Base-by-base conservation (phyloP, 2,329 filamentous ascomycete genomes). In the Hypoxylon sp. region DNA sequence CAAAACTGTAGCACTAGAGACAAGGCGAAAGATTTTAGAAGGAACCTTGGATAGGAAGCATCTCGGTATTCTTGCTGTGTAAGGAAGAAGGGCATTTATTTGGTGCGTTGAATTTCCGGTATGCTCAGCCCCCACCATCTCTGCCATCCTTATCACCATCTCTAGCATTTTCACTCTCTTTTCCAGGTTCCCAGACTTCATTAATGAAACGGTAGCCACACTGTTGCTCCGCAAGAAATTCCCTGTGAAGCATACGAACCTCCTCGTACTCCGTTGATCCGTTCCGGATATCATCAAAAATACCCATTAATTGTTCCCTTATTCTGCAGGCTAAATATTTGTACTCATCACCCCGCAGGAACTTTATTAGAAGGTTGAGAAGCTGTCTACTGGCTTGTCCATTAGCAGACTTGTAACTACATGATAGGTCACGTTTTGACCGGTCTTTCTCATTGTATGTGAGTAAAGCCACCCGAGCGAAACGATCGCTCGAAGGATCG, bases 151-250 rank as follows among this genome's bases (percentile, higher is more conserved):
- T 37, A n/a, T 26, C 26, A 31, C 8, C 29, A 31, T 31, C 8
- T 2, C 26, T 26, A 26, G 26, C 26, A 26, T 5, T 26, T 26
- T 31, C 6, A 2, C 29, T 31, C 22, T 19, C 39, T 22, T 2
- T 17, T 44, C 4, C 5, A 42, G 14, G 5, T 44, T 44, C 17
- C 5, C 19, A 24, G n/a, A 2, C 13, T 9, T 24, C 13, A 11
- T 61, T n/a, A 17, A 11, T 11, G 29, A 52, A 53, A 48, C 26
- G 2, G 24, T 47, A 59, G 31, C 61, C 54, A 22, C 47, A 59
- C 5, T 48, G 4, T 19, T 42, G 8, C 6, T 64, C 37, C 1
- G 39, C 53, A 22, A 58, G 8, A 35, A 47, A 35, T 2, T 22
- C n/a, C 14, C 2, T 10, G 14, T 26, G 10, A 31, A 1, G 14